A percentile compares a stretch with the other conserved stretches of the same genome.
These are phyloP conservation scores for Alternaria viburni DNA, from an alignment of 2,329 filamentous ascomycete genomes.

Conservation along the genomic window DNA sequence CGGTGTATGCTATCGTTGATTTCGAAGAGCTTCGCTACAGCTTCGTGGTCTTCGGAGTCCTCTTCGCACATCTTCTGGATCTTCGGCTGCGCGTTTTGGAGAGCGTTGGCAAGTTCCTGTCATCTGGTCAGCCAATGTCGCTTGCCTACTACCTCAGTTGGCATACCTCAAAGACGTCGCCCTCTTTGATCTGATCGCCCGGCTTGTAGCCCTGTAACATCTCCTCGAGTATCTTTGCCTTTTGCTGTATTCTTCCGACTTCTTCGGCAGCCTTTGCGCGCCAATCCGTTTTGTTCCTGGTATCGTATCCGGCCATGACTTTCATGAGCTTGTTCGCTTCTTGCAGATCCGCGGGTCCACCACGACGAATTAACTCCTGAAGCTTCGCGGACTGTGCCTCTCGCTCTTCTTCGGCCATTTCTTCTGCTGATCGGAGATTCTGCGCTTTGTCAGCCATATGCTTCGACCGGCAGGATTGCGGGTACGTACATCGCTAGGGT, in stretches of 20 bases:
- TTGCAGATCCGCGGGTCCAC: slow-evolving; percentile 89
- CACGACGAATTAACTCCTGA: slow-evolving; percentile 92
- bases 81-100: slow-evolving; percentile 95
- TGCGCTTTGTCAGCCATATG: slow-evolving; percentile 49
- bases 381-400: slow-evolving; percentile 97
- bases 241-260: slow-evolving; percentile 92
- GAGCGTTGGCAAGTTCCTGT: slow-evolving; percentile 82
- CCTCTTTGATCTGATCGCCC: slow-evolving; percentile 77
- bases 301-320: slow-evolving; percentile 98
- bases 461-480: not conserved
- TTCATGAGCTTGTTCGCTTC: slow-evolving; percentile 99
- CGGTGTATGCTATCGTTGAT: slow-evolving; percentile 99
- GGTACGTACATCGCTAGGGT: slow-evolving; percentile 86
- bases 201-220: slow-evolving; percentile 83
- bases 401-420: slow-evolving; percentile 97
- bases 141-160: slow-evolving; percentile 29
- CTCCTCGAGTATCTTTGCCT: slow-evolving; percentile 89
- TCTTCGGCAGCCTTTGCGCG: slow-evolving; percentile 97
- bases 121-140: slow-evolving; percentile 21
- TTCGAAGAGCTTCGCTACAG: slow-evolving; percentile 91
- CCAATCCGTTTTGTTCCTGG: slow-evolving; percentile 94
- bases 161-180: slow-evolving; percentile 69
- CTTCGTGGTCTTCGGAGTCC: slow-evolving; percentile 95
- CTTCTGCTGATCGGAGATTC: slow-evolving; percentile 95
- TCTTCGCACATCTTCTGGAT: slow-evolving; percentile 99